phyloP scores from a whole-genome alignment of 345 rosid species.

The Populus pruinosa region DNA sequence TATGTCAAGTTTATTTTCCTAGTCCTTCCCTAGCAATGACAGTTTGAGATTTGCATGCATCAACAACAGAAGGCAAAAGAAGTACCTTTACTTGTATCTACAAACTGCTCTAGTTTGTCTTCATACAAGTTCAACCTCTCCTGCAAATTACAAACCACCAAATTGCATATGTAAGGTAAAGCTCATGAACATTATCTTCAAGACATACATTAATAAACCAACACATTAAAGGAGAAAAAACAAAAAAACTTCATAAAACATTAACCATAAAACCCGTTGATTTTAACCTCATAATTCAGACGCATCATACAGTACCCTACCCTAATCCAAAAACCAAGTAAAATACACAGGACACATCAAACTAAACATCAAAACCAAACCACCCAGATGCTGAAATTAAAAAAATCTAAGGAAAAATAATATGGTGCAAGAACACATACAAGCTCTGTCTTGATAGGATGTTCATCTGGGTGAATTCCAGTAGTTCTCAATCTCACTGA shows the following conservation, averaged over 20 bases:
- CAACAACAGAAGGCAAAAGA: background rate
- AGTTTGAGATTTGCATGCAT: background rate
- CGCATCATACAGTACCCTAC: background rate
- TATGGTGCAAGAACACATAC: slow-evolving; percentile 37
- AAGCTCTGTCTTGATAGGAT: slow-evolving; percentile 81
- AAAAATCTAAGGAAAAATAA: slow-evolving; percentile 6
- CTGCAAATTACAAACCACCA: slow-evolving; percentile 35
- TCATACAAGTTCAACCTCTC: slow-evolving; percentile 71
- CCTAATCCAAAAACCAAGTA: background rate
- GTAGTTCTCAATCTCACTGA: slow-evolving; percentile 80
- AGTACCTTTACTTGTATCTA: slow-evolving; percentile 71
- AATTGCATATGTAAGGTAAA: background rate
- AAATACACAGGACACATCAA: slow-evolving; percentile 5
- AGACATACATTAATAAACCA: background rate
- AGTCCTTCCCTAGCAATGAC: background rate
- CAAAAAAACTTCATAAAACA: background rate
- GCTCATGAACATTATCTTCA: background rate
- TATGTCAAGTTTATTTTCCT: background rate
- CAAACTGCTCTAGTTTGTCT: slow-evolving; percentile 53
- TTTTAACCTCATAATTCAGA: background rate
- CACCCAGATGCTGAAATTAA: background rate
- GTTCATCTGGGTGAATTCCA: slow-evolving; percentile 78
- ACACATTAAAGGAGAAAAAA: background rate
- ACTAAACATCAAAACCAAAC: background rate
- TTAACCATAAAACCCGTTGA: background rate